Evolutionary conservation across 2,329 filamentous ascomycete genomes (phyloP).

Genomic region (Colletotrichum lupini): DNA sequence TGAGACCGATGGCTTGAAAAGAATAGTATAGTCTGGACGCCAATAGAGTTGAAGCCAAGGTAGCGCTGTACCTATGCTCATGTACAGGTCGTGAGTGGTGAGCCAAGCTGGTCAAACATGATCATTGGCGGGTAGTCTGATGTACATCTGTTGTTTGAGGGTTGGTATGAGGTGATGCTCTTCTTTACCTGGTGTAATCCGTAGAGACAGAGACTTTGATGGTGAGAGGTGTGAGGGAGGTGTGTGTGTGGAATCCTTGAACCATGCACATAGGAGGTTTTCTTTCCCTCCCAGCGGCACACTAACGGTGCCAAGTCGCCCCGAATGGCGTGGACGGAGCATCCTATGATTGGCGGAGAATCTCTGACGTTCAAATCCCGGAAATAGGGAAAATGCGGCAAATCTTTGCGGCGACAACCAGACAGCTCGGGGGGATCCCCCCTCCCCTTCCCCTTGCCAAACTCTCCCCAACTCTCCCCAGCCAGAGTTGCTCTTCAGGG

Average conservation of each 20-base stretch:
- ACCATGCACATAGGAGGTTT: conserved; percentile 11
- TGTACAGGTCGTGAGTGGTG: neutral
- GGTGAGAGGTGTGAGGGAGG: neutral
- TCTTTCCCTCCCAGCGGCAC: conserved; percentile 25
- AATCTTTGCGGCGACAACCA: conserved; percentile 32
- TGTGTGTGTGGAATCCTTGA: conserved; percentile 3
- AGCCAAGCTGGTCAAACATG: conserved; percentile 24
- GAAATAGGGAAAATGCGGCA: conserved; percentile 36
- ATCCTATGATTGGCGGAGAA: conserved; percentile 35
- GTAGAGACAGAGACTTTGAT: neutral
- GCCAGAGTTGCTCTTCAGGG: neutral
- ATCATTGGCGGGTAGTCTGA: neutral
- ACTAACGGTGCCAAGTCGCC: conserved; percentile 30
- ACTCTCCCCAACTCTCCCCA: conserved; percentile 10
- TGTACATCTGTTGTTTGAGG: neutral
- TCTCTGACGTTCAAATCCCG: conserved; percentile 28
- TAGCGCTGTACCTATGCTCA: neutral
- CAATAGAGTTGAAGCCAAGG: neutral
- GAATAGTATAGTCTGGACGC: neutral
- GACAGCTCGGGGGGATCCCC: neutral
- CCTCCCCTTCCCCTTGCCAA: neutral
- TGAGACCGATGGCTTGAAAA: neutral
- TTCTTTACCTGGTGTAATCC: neutral
- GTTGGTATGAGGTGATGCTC: neutral
- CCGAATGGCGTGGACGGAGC: neutral